Evolutionary conservation across 139 green algal species (phyloP), one percentile per base, ranked within the genome.

Genomic region (Spirogloea muscicola): DNA sequence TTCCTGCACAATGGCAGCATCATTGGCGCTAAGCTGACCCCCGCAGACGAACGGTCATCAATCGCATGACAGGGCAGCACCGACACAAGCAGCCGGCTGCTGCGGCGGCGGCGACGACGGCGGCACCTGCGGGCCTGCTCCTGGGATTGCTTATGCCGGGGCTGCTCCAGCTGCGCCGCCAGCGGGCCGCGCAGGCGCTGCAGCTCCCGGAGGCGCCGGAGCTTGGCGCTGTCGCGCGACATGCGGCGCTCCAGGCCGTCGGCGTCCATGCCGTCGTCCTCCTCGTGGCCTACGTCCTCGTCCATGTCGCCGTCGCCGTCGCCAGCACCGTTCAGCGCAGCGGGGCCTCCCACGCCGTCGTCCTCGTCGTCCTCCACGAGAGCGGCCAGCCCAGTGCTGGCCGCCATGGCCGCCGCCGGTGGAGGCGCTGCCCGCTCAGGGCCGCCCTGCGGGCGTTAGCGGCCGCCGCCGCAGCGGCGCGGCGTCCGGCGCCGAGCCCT

Each of bases 211-310:
- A 80, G 40, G 9, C 64, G 72, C 40, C 38, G 52, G 21, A 80
- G 52, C 63, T 80, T 80, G 10, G 66, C 27, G 18, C 62, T 36
- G 48, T 80, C 72, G 21, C 69, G 39, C 72, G 62, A 80, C 72
- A 80, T 80, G 33, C 64, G 43, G 3, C 65, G 39, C 27, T 80
- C 72, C 34, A 80, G 38, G 36, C 67, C 72, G 36, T 80, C 72
- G 5, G 77, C 48, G 42, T 80, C 72, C n/a, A 80, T 37, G 29
- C 77, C 72, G 40, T 80, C 72, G 21, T 65, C 57, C 13, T 65
- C 57, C 13, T 80, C 72, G 16, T 25, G 39, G 25, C 76, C 41
- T 9, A 39, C 63, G 42, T 77, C 72, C 16, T 72, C 68, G 16
- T 75, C 39, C 13, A 77, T 57, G 33, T 71, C 69, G 39, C 9